A percentile compares a stretch with the other conserved stretches of the same genome.
phyloP scores from a whole-genome alignment of 1,284 basidiomycete genomes.

The Inonotus obliquus region DNA sequence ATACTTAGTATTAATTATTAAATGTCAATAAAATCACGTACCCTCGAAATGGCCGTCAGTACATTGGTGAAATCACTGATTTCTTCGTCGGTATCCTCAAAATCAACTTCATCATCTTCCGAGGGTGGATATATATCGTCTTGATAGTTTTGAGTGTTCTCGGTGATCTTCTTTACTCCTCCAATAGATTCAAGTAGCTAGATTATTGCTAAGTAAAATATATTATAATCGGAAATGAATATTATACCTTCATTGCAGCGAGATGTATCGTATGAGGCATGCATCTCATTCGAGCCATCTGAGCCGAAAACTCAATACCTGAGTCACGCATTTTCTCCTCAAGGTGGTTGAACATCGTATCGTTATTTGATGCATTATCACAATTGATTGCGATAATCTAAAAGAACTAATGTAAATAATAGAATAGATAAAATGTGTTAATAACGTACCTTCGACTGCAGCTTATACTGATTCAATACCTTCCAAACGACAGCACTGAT shows the following conservation, averaged over 20 bases:
- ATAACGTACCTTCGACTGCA: slow-evolving; percentile 2
- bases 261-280: slow-evolving; percentile 31
- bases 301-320: slow-evolving; percentile 13
- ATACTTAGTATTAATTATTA: not conserved
- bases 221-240: not conserved
- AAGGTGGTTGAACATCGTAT: no score
- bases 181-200: slow-evolving; percentile 30
- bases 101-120: not conserved
- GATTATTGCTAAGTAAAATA: not conserved
- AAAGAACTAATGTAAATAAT: no score
- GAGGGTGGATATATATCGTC: slow-evolving; percentile 21
- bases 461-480: slow-evolving; percentile 9
- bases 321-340: no score
- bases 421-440: not conserved
- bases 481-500: slow-evolving; percentile 14
- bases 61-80: not conserved
- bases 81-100: not conserved
- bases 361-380: no score
- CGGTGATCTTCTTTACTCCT: slow-evolving; percentile 23
- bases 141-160: slow-evolving; percentile 16
- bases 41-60: not conserved
- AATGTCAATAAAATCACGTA: not conserved
- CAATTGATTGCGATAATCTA: no score
- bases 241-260: slow-evolving; percentile 27
- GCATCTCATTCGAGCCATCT: slow-evolving; percentile 22